Evolutionary conservation across 2,329 filamentous ascomycete species (phyloP).

Genomic region (Ophiostoma montium): DNA sequence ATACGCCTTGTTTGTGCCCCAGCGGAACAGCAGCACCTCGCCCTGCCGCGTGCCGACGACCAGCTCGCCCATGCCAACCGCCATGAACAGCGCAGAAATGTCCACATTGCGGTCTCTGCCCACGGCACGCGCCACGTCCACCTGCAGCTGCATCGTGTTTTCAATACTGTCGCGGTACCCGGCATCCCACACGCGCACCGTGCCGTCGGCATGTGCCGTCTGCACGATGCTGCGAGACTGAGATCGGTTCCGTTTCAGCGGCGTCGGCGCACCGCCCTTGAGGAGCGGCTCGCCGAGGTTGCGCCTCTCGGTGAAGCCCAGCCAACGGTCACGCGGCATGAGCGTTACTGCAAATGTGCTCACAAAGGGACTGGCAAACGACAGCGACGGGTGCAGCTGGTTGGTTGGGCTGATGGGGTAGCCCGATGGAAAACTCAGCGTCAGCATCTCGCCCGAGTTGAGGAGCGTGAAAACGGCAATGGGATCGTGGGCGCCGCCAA

Average conservation of each 20-base stretch:
- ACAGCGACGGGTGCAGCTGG: conserved; percentile 75
- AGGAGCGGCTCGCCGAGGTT: conserved; percentile 65
- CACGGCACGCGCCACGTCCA: conserved; percentile 72
- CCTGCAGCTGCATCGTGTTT: conserved; percentile 66
- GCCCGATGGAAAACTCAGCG: conserved; percentile 82
- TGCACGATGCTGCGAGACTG: conserved; percentile 76
- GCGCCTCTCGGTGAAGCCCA: conserved; percentile 77
- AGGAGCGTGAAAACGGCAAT: conserved; percentile 70
- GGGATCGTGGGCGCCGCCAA: conserved; percentile 76
- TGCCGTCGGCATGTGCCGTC: conserved; percentile 80
- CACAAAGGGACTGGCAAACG: conserved; percentile 82
- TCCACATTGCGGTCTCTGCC: conserved; percentile 65
- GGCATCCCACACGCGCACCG: conserved; percentile 82
- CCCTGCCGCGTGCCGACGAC: conserved; percentile 68
- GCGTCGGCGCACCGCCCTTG: conserved; percentile 62
- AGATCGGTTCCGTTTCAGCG: conserved; percentile 57
- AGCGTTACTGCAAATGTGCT: conserved; percentile 57
- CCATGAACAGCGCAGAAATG: conserved; percentile 66
- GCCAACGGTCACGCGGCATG: conserved; percentile 68
- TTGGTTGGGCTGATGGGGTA: conserved; percentile 86
- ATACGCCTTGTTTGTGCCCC: conserved; percentile 62
- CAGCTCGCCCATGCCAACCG: conserved; percentile 69
- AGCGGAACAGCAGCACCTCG: conserved; percentile 78
- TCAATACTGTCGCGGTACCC: conserved; percentile 90
- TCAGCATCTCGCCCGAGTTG: conserved; percentile 76